These are phyloP conservation scores for Fusarium sororula DNA, from an alignment of 2,329 filamentous ascomycete genomes.

Conservation along the genomic window DNA sequence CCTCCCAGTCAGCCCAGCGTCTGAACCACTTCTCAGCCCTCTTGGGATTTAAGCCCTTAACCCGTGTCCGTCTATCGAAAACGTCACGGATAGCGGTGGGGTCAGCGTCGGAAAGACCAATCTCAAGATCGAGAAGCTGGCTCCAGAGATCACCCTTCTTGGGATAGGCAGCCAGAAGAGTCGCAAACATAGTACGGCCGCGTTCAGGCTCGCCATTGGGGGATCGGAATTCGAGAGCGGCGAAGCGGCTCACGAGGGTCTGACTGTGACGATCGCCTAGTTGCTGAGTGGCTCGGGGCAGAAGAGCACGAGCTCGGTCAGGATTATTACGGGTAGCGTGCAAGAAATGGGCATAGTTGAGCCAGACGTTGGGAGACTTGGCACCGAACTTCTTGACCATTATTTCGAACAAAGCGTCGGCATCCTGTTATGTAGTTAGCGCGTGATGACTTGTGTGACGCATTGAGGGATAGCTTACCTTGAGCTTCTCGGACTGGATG, in stretches of 20 bases:
- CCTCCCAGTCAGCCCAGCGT: constrained; percentile 91
- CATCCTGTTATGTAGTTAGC: constrained; percentile 70
- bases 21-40: constrained; percentile 90
- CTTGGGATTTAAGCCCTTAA: constrained; percentile 79
- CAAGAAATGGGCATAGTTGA: constrained; percentile 94
- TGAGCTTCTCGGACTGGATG: constrained; percentile 86
- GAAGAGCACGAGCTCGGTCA: constrained; percentile 78
- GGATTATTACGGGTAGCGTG: constrained; percentile 76
- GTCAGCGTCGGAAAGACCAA: constrained; percentile 66
- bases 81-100: constrained; percentile 72
- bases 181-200: constrained; percentile 94
- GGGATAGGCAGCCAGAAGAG: constrained; percentile 82
- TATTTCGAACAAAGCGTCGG: constrained; percentile 85
- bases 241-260: constrained; percentile 85
- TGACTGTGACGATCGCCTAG: constrained; percentile 72
- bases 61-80: constrained; percentile 80
- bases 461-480: constrained; percentile 64
- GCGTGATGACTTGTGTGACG: background rate
- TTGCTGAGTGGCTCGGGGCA: constrained; percentile 85
- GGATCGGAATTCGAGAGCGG: constrained; percentile 89
- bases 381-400: constrained; percentile 92
- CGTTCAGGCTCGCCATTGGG: constrained; percentile 85
- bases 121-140: constrained; percentile 87
- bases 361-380: constrained; percentile 82
- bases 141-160: constrained; percentile 95